Evolutionary conservation across 2,329 filamentous ascomycete genomes (phyloP), one percentile per base, ranked within the genome.

Genomic region (Fusarium pseudocircinatum): DNA sequence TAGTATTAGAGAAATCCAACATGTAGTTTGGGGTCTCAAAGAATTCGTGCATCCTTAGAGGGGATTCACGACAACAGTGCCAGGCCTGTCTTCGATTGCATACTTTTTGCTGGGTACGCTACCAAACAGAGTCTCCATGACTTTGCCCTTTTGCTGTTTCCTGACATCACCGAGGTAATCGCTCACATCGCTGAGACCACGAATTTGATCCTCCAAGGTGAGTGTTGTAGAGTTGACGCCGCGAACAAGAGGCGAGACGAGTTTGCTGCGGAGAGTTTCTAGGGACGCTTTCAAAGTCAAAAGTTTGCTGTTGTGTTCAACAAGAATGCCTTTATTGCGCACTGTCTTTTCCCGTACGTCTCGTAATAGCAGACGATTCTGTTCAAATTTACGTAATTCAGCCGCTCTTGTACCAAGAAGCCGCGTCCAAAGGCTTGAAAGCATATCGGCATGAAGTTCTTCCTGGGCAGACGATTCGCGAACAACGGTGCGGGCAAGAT

Each of bases 331-430:
- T 83, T 98, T 98, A 84, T 98, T 97, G 69, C 90, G 89, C 30
- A 97, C 91, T 4, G 95, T 97, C 77, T 93, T 93, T 66, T 92
- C 90, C 71, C 95, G 91, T 63, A 98, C 92, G 73, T 92, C 92
- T 56, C 88, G 89, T 30, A 98, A 89, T 2, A 98, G 87, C 56
- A 91, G 87, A 70, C 92, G 92, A 85, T 98, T 98, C 83, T 93
- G 94, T 81, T 97, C 94, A 82, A 95, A 98, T 82, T 98, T 98
- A 79, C 90, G 89, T n/a, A 97, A 87, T 74, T 92, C 88, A 49
- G 87, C 87, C 13, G 93, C 91, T 78, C 93, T 92, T 43, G 92
- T 87, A 4, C 95, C 95, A 2, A 98, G 90, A 28, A 97, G 90
- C 52, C 92, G 91, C 5, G 93, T 93, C 96, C 96, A 98, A 14